Base-by-base conservation (phyloP, 1,284 basidiomycete genomes). In the Irpex sp. region DNA sequence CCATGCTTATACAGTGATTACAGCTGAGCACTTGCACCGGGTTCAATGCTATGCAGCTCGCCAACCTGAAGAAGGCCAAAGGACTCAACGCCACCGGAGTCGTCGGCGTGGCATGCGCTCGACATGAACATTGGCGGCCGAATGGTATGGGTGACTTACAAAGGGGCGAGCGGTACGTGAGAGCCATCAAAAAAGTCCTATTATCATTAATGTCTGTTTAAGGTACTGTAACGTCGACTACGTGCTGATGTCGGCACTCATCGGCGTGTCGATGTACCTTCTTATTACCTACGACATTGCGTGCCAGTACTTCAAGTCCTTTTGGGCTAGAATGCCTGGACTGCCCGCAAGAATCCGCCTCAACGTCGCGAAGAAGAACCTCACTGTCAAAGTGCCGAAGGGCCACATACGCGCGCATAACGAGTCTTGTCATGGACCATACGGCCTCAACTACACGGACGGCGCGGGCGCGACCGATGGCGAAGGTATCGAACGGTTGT, bases 221-320 rank as follows among this genome's bases (percentile, higher is more conserved):
- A 74, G 75, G 55, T 74, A 74, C 56, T 67, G 66, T 9, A 78
- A 78, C 58, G 74, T 78, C 65, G 76, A 79, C 61, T 78, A 72
- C 54, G 36, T 76, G 1, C 64, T 77, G 12, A 64, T 69, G 16
- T 59, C 63, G 1, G 68, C 67, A 7, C 55, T 74, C 5, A 7
- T 54, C 1, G 63, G 62, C 8, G 54, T 61, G n/a, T 4, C 66
- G 2, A 19, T 64, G 4, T 36, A 28, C 1, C 33, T 74, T 3
- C 58, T 75, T 5, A 48, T 74, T 0, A 72, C 72, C 0, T 78
- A 78, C 58, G 72, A 77, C 62, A 73, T 77, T 45, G 72, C 66
- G 0, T 78, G 76, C 59, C 74, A 76, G 58, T 76, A 68, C 68
- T 64, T 19, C 23, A 68, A 65, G 18, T 59, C 69, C n/a, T 62